Evolutionary conservation across 257 asterid genomes (phyloP).

Genomic region (Jaltomata sinuosa): DNA sequence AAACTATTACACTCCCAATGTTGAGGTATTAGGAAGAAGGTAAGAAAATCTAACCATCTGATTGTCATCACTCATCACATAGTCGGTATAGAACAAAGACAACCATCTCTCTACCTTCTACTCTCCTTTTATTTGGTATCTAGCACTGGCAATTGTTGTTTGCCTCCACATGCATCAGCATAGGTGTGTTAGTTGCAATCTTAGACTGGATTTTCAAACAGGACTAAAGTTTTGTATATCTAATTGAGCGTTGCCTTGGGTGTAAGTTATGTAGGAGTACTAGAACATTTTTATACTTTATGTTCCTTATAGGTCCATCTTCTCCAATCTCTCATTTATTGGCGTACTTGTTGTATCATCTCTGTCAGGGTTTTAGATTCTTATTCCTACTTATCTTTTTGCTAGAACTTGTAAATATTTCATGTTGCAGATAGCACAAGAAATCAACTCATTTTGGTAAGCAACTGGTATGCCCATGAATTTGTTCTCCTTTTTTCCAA

Average conservation of each 20-base stretch:
- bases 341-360: neutral
- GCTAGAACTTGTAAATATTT: neutral
- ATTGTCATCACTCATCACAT: neutral
- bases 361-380: neutral
- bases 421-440: slow-evolving; percentile 76
- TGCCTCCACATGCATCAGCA: neutral
- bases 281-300: neutral
- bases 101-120: too few species aligned
- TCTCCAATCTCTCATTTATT: neutral
- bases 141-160: neutral
- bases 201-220: neutral
- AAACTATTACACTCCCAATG: neutral
- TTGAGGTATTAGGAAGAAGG: neutral
- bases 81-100: neutral
- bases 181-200: neutral
- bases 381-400: neutral
- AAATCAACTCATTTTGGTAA: slow-evolving; percentile 59
- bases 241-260: neutral
- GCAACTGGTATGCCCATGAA: slow-evolving; percentile 58
- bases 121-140: neutral
- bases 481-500: neutral
- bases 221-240: neutral
- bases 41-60: neutral
- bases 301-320: neutral
- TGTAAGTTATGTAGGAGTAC: neutral